Evolutionary conservation across 306 rosid genomes (phyloP).

Genomic region (Quercus glauca): DNA sequence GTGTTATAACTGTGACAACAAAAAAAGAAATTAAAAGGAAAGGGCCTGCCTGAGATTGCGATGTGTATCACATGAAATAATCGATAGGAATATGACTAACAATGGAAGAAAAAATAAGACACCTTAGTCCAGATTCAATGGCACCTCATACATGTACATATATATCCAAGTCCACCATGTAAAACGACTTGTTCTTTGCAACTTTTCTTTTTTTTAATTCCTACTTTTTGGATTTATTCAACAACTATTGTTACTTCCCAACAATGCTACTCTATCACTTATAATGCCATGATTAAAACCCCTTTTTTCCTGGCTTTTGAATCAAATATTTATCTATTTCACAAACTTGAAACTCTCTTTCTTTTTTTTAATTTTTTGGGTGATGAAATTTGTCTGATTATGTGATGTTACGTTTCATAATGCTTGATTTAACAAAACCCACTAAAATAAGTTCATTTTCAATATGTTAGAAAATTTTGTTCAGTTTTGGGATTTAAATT

Average conservation of each 20-base stretch:
- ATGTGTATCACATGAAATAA: conserved; percentile 22
- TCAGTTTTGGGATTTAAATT: conserved; percentile 9
- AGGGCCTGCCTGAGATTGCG: conserved; percentile 29
- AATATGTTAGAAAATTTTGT: conserved; percentile 1
- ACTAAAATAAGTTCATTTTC: conserved; percentile 16
- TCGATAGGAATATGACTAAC: conserved; percentile 25
- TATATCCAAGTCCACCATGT: conserved; percentile 39
- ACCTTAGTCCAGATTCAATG: conserved; percentile 62
- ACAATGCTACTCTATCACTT: conserved; percentile 3
- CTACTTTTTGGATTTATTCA: conserved; percentile 15
- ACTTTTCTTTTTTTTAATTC: background rate
- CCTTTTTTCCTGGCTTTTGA: conserved; percentile 19
- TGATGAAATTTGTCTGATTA: background rate
- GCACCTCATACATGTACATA: conserved; percentile 18
- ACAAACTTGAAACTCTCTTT: background rate
- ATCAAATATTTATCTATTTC: background rate
- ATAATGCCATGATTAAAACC: background rate
- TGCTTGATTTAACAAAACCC: conserved; percentile 17
- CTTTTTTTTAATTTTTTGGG: background rate
- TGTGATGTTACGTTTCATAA: background rate
- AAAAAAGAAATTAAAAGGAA: conserved; percentile 28
- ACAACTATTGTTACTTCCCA: conserved; percentile 19
- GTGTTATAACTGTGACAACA: background rate
- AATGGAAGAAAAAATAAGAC: conserved; percentile 26
- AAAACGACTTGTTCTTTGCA: conserved; percentile 43